Evolutionary conservation across 768 basidiomycete species (phyloP).

Genomic region (Amanita molliuscula): DNA sequence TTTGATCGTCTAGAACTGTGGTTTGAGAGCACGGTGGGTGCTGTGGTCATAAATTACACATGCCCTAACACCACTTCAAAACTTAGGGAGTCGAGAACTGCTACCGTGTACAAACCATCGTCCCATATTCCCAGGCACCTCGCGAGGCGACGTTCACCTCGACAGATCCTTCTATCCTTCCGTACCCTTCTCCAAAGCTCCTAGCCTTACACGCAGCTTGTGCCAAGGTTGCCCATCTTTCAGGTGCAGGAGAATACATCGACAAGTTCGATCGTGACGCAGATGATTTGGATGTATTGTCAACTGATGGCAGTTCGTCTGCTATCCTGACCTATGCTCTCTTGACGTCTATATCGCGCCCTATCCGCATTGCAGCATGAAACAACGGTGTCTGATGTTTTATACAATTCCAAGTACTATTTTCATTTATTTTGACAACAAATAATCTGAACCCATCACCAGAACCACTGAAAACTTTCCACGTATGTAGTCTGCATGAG

Average conservation of each 20-base stretch:
- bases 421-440: too few relatives aligned
- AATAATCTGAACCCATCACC: too few relatives aligned
- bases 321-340: background rate
- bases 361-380: background rate
- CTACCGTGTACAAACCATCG: background rate
- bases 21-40: background rate
- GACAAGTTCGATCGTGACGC: constrained; percentile 1
- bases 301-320: background rate
- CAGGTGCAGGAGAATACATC: constrained; percentile 1
- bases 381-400: background rate
- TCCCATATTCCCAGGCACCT: background rate
- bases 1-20: background rate
- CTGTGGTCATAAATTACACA: background rate
- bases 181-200: background rate
- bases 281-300: constrained; percentile 1
- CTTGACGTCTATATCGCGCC: background rate
- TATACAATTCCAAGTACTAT: too few relatives aligned
- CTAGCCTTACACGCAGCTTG: constrained; percentile 1
- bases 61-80: background rate
- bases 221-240: constrained; percentile 3
- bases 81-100: background rate
- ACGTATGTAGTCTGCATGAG: too few relatives aligned
- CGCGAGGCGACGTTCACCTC: background rate
- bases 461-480: too few relatives aligned
- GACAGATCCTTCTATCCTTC: background rate